Percentiles rank a stretch among this genome's conserved stretches.
Conservation (phyloP, 1,139 yeast species). For the Nakaseomyces delphensis region DNA sequence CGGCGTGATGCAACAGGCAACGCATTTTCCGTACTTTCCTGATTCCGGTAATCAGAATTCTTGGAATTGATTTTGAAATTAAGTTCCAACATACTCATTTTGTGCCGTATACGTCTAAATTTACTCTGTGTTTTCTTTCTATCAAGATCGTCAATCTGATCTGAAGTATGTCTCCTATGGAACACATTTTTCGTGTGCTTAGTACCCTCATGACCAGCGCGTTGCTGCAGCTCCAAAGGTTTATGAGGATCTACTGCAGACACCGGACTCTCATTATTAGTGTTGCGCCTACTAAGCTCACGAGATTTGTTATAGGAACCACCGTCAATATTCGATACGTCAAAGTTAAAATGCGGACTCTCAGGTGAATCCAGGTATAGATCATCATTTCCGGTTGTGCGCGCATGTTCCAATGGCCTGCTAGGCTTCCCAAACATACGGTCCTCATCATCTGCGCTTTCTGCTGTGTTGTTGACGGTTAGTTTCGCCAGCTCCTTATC, state of each 20-base stretch:
- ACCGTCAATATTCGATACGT: not conserved
- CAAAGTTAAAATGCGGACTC: not conserved
- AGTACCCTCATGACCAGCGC: not conserved
- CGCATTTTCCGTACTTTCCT: not conserved
- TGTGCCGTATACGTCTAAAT: conserved; percentile 12
- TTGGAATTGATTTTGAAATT: conserved; percentile 7
- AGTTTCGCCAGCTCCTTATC: conserved; percentile 2
- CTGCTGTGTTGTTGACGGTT: not conserved
- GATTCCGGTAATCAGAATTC: not conserved
- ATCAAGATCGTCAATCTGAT: not conserved
- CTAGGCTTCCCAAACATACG: conserved; percentile 1
- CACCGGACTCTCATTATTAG: not conserved
- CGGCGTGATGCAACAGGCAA: not conserved
- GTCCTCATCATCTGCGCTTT: not conserved
- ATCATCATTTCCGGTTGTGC: not conserved
- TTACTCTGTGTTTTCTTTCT: conserved; percentile 6
- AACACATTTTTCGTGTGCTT: not conserved
- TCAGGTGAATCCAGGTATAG: not conserved
- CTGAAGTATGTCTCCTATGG: conserved; percentile 5
- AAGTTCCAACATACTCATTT: conserved; percentile 11
- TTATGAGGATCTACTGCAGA: not conserved
- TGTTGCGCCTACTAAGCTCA: not conserved
- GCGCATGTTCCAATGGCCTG: not conserved
- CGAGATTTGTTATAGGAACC: not conserved
- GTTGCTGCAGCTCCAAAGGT: not conserved